Evolutionary conservation across 352 stramenopile genomes (phyloP).

Genomic region (Pythium grandisporangium): DNA sequence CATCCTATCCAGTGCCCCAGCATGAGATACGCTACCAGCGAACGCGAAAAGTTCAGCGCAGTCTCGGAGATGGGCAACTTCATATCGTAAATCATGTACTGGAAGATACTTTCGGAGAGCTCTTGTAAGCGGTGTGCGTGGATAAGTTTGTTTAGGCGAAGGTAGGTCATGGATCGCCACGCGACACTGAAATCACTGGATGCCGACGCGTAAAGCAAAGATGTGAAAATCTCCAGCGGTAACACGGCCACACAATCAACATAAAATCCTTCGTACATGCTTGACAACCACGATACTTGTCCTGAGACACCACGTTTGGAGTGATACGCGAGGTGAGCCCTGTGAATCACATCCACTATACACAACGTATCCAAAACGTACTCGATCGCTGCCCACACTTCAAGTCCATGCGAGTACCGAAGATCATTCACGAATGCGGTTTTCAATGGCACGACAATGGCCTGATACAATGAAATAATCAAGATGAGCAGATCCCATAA

Average conservation of each 20-base stretch:
- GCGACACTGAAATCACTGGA: too few relatives aligned
- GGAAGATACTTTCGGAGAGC: conserved; percentile 36
- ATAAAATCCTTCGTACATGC: conserved; percentile 20
- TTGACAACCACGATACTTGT: too few relatives aligned
- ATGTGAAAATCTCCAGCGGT: conserved; percentile 32
- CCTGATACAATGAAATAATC: conserved; percentile 30
- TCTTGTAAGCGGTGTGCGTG: conserved; percentile 21
- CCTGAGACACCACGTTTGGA: too few relatives aligned
- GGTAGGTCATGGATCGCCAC: conserved; percentile 31
- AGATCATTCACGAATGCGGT: conserved; percentile 46
- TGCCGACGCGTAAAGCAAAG: conserved; percentile 10
- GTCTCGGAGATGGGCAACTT: conserved; percentile 34
- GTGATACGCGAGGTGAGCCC: too few relatives aligned
- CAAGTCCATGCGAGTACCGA: conserved; percentile 12
- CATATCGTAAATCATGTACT: conserved; percentile 51
- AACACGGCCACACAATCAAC: conserved; percentile 32
- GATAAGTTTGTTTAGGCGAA: conserved; percentile 53
- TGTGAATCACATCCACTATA: conserved; percentile 21
- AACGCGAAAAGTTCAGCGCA: conserved; percentile 31
- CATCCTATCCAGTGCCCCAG: conserved; percentile 60
- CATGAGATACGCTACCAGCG: conserved; percentile 34
- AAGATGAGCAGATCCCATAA: conserved; percentile 44
- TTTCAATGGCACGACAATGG: conserved; percentile 37
- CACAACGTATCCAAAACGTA: conserved; percentile 48
- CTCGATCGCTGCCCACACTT: conserved; percentile 34